These are phyloP conservation scores for Dactylellina leptospora DNA, from an alignment of 2,329 filamentous ascomycete genomes.

Conservation along the genomic window DNA sequence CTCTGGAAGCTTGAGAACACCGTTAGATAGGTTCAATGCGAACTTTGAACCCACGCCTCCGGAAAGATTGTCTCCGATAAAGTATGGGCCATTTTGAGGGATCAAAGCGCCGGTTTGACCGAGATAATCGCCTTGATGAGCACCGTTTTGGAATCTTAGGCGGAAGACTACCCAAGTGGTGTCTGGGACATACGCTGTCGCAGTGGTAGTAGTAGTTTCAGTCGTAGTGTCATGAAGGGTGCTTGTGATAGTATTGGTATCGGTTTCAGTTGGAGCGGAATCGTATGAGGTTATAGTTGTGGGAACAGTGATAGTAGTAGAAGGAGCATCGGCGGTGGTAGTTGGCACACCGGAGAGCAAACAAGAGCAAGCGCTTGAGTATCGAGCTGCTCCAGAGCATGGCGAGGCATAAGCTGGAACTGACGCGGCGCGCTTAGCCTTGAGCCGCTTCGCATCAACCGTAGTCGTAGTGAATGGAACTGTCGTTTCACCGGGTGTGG, in stretches of 20 bases:
- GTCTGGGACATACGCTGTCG: background rate
- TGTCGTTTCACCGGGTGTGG: background rate
- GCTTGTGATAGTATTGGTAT: background rate
- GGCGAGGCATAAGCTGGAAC: slow-evolving; percentile 56
- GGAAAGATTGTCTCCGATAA: background rate
- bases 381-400: slow-evolving; percentile 54
- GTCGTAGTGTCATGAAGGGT: background rate
- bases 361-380: slow-evolving; percentile 58
- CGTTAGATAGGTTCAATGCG: background rate
- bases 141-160: background rate
- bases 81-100: background rate
- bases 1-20: background rate
- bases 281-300: background rate
- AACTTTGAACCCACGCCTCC: background rate
- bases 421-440: slow-evolving; percentile 5
- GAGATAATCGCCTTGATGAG: background rate
- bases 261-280: background rate
- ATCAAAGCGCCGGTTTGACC: background rate
- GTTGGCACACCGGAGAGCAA: slow-evolving; percentile 54
- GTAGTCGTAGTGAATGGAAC: background rate
- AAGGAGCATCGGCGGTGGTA: background rate
- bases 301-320: slow-evolving; percentile 12
- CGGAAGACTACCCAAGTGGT: background rate
- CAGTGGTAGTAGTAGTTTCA: background rate
- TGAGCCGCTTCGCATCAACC: background rate